Evolutionary conservation across 2,329 filamentous ascomycete species (phyloP).

Genomic region (Tolypocladium pustulatum): DNA sequence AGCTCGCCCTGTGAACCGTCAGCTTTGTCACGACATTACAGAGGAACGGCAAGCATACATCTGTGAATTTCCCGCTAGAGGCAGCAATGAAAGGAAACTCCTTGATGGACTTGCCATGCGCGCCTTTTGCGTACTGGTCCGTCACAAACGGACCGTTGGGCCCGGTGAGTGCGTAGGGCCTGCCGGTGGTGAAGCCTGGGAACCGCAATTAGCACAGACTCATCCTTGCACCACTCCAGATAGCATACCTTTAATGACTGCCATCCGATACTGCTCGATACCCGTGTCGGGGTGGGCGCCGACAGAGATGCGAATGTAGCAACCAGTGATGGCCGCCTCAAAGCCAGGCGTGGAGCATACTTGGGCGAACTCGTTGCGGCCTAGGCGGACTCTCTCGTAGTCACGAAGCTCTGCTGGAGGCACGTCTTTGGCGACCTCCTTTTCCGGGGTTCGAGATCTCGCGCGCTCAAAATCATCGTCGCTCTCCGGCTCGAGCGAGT

Average conservation of each 20-base stretch:
- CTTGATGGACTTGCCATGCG: slow-evolving; percentile 73
- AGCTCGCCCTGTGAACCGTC: slow-evolving; percentile 53
- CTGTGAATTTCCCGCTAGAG: slow-evolving; percentile 77
- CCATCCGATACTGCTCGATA: slow-evolving; percentile 76
- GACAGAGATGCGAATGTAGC: slow-evolving; percentile 76
- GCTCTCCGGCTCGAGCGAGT: slow-evolving; percentile 51
- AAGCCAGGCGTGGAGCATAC: slow-evolving; percentile 93
- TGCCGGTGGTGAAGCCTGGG: slow-evolving; percentile 65
- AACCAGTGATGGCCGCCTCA: slow-evolving; percentile 68
- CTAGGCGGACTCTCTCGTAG: slow-evolving; percentile 73
- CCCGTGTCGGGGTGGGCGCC: slow-evolving; percentile 65
- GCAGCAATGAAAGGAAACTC: slow-evolving; percentile 86
- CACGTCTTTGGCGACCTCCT: slow-evolving; percentile 58
- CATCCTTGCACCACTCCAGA: neutral
- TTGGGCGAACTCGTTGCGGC: slow-evolving; percentile 75
- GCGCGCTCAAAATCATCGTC: slow-evolving; percentile 67
- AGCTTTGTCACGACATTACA: slow-evolving; percentile 6
- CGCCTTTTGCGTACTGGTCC: slow-evolving; percentile 72
- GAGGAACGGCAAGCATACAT: slow-evolving; percentile 36
- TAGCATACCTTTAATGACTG: slow-evolving; percentile 64
- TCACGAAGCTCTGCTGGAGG: slow-evolving; percentile 67
- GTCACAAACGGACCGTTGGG: slow-evolving; percentile 72
- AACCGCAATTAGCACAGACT: slow-evolving; percentile 3
- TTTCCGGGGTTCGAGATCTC: slow-evolving; percentile 44
- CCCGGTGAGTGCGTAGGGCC: slow-evolving; percentile 72